Conservation (phyloP, 2,329 filamentous ascomycete species). For the Calonectria honghensis region DNA sequence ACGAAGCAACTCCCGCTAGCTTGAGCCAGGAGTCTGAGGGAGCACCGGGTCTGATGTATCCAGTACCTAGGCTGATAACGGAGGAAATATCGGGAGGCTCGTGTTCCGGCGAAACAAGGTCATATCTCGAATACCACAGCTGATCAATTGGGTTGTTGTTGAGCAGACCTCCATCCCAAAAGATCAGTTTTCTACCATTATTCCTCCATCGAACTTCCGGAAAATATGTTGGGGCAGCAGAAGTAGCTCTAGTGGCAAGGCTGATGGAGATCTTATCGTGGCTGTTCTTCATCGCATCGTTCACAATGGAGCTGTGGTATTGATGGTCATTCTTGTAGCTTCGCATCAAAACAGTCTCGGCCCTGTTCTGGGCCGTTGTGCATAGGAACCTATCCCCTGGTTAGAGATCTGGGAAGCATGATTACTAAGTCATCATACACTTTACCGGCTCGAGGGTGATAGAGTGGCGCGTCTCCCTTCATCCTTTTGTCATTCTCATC, state of each 20-base stretch:
- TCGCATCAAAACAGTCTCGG: constrained; percentile 44
- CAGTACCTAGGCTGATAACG: constrained; percentile 44
- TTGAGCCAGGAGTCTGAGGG: constrained; percentile 41
- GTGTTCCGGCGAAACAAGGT: constrained; percentile 38
- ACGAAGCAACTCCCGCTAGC: constrained; percentile 36
- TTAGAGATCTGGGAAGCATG: not conserved
- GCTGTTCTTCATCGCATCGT: constrained; percentile 33
- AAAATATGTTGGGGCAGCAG: constrained; percentile 46
- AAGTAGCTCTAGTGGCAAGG: constrained; percentile 45
- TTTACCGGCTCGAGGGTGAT: constrained; percentile 31
- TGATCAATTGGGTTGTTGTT: constrained; percentile 51
- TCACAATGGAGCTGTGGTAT: constrained; percentile 42
- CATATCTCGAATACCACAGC: constrained; percentile 47
- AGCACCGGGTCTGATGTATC: constrained; percentile 35
- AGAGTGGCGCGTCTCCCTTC: constrained; percentile 43
- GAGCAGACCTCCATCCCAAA: constrained; percentile 48
- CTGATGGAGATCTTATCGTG: constrained; percentile 46
- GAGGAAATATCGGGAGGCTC: constrained; percentile 32
- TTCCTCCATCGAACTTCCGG: constrained; percentile 42
- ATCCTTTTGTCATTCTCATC: constrained; percentile 45
- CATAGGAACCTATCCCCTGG: constrained; percentile 23
- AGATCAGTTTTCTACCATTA: constrained; percentile 5
- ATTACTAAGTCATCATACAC: constrained; percentile 30
- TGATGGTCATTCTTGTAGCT: constrained; percentile 39
- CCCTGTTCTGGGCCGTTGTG: constrained; percentile 43